Evolutionary conservation across 108 stramenopile genomes (phyloP), one percentile per base, ranked within the genome.

Genomic region (Schizochytrium sp.): DNA sequence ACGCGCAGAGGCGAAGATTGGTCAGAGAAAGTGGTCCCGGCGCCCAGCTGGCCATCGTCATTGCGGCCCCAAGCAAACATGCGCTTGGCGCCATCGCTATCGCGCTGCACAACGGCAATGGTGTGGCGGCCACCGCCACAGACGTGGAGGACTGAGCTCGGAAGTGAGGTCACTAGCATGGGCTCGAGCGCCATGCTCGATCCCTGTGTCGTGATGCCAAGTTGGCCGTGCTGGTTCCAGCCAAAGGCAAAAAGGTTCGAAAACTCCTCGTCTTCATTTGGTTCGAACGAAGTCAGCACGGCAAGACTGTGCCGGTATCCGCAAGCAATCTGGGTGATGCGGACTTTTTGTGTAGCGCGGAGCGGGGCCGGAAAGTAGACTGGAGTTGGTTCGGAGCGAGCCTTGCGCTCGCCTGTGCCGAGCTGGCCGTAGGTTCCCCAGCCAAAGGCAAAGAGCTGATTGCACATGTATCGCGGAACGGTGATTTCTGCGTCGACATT

Each of bases 61-160:
- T 83, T 83, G 76, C 76, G 76, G 19, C 76, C 76, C 48, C 45
- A 83, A 8, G 76, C 76, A 34, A 53, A 83, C 76, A 83, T 83
- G 51, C 76, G 76, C 51, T 83, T 83, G 45, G 76, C 76, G 4
- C 76, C 76, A 34, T 83, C 76, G 28, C 76, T 83, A 18, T 47
- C 51, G 48, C 48, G 48, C 19, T 53, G 51, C 19, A 53, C 76
- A 83, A 83, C 19, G 6, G 76, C 76, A 34, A 83, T 47, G n/a
- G 76, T 83, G 28, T 83, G 76, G 51, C 76, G 76, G 23, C 76
- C 76, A 34, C 76, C 76, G 6, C 76, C 76, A 34, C 48, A 47
- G 25, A 83, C 76, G 76, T 45, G 8, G 76, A 53, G 48, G 12
- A 83, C 76, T 19, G 76, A 47, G 51, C 23, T 83, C 5, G 76